These are phyloP conservation scores for Marasmius tenuissimus DNA, from an alignment of 1,284 basidiomycete genomes.

Conservation along the genomic window DNA sequence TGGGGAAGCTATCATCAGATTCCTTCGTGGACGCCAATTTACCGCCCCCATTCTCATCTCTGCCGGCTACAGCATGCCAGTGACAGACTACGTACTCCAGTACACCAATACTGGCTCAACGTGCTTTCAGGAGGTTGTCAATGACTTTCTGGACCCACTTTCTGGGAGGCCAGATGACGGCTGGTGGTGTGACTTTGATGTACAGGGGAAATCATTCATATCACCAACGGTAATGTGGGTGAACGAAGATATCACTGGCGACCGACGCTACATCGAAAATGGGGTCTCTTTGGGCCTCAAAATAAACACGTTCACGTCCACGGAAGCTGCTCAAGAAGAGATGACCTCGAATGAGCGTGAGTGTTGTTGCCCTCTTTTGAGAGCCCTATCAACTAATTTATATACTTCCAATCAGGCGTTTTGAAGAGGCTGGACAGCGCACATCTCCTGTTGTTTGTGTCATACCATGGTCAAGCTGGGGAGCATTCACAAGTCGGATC, in stretches of 20 bases:
- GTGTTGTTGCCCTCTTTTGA: neutral
- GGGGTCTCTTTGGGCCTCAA: neutral
- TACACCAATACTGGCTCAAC: conserved; percentile 15
- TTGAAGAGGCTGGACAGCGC: neutral
- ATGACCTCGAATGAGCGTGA: neutral
- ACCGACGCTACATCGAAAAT: neutral
- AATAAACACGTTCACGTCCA: neutral
- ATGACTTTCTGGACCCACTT: neutral
- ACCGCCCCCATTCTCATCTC: conserved; percentile 13
- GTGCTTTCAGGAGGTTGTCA: neutral
- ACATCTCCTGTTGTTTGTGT: neutral
- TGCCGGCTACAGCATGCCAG: conserved; percentile 5
- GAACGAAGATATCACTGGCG: neutral
- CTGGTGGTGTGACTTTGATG: neutral
- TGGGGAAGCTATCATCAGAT: conserved; percentile 17
- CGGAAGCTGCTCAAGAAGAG: neutral
- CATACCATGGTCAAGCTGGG: neutral
- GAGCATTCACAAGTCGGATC: neutral
- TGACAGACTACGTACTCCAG: conserved; percentile 12
- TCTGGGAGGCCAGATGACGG: neutral
- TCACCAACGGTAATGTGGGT: neutral
- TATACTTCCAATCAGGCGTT: neutral
- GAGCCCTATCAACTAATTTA: neutral
- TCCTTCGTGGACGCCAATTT: conserved; percentile 16
- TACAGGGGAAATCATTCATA: neutral